Evolutionary conservation across 176 grass and related monocot genomes (phyloP).

Genomic region (Rhynchospora pubera): DNA sequence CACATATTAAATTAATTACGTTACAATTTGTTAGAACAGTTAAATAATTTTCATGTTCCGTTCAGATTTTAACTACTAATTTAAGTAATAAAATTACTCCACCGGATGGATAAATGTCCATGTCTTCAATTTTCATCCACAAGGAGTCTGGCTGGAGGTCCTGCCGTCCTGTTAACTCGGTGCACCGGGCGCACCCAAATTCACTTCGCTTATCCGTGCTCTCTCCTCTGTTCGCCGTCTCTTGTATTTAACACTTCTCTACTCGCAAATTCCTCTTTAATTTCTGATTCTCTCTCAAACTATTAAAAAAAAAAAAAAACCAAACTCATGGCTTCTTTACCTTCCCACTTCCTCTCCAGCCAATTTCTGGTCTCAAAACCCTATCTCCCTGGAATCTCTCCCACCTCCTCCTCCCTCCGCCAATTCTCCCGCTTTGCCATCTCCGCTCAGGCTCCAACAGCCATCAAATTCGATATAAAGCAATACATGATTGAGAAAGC

Average conservation of each 20-base stretch:
- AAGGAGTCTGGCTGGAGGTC: no score
- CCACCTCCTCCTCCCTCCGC: background rate
- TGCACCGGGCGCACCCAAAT: background rate
- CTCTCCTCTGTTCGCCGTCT: background rate
- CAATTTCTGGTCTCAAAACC: conserved; percentile 3
- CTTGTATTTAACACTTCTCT: background rate
- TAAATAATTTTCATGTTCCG: no score
- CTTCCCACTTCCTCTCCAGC: background rate
- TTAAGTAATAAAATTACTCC: no score
- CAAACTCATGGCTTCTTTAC: background rate
- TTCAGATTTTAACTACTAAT: no score
- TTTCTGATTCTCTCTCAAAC: background rate
- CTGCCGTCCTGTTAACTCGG: no score
- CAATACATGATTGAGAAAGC: conserved; percentile 66
- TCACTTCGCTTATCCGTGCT: background rate
- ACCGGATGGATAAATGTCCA: no score
- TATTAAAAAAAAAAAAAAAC: background rate
- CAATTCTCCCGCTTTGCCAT: conserved; percentile 18
- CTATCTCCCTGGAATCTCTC: background rate
- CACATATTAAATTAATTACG: no score
- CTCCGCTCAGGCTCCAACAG: background rate
- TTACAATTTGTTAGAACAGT: no score
- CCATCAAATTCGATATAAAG: conserved; percentile 50
- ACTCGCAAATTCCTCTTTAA: background rate
- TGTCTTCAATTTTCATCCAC: no score